These are phyloP conservation scores for Dioscorea dumetorum DNA, from an alignment of 106 monocot species.

Conservation along the genomic window DNA sequence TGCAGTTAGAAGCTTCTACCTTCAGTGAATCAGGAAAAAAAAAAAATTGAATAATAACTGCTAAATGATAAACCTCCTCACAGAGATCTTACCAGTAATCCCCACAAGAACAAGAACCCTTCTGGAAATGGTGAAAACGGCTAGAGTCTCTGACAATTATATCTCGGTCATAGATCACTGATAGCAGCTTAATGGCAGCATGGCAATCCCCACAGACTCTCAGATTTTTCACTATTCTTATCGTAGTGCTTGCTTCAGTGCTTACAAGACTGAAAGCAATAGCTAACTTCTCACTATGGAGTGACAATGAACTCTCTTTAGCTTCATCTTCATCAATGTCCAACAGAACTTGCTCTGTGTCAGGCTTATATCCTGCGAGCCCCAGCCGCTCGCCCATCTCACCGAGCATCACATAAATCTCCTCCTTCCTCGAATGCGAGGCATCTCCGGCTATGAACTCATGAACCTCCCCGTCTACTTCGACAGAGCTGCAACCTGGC, in stretches of 20 bases:
- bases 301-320: constrained; percentile 5
- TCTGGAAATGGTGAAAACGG: constrained; percentile 9
- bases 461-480: constrained; percentile 9
- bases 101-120: constrained; percentile 7
- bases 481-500: constrained; percentile 8
- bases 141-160: constrained; percentile 9
- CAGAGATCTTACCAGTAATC: constrained; percentile 3
- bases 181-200: background rate
- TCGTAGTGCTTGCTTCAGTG: background rate
- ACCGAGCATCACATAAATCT: constrained; percentile 6
- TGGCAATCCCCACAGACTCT: constrained; percentile 13
- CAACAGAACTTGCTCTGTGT: background rate
- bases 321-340: constrained; percentile 5
- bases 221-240: constrained; percentile 10
- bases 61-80: too few relatives aligned
- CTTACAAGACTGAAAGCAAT: constrained; percentile 4
- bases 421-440: background rate
- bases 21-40: too few relatives aligned
- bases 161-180: background rate
- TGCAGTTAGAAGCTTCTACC: too few relatives aligned
- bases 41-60: too few relatives aligned
- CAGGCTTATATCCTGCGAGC: constrained; percentile 2
- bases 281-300: constrained; percentile 9
- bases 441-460: constrained; percentile 8
- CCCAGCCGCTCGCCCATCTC: constrained; percentile 1